Evolutionary conservation across 2,329 filamentous ascomycete genomes (phyloP), one percentile per base, ranked within the genome.

Genomic region (Paraphaeosphaeria sporulosa): DNA sequence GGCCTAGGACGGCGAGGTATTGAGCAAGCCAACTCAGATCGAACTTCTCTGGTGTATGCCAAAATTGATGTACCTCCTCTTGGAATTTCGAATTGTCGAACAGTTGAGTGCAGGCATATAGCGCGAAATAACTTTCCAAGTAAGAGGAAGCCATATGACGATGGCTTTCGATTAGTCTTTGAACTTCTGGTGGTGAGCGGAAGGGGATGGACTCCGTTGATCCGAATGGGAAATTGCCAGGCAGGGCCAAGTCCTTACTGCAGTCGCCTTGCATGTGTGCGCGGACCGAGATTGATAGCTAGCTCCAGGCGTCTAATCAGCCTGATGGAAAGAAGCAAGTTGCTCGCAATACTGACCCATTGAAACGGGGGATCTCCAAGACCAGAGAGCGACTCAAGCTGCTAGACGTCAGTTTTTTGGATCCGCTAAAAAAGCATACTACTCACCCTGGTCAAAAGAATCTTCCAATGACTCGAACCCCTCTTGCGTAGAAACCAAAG

Each of bases 161-260:
- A 42, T 51, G 62, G 19, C 6, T 49, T 13, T 59, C 32, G 21
- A 71, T 17, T 7, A 69, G 55, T 17, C 56, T 50, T 9, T 59
- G 52, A 3, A 69, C 55, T 25, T 49, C 47, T 1, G 57, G 40
- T 21, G 57, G 30, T 10, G 68, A 67, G 34, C 59, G 34, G n/a
- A 68, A 69, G 21, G 46, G 62, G n/a, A 48, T 40, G 19, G 65
- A 57, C 17, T 62, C 61, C 6, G 60, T 36, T 10, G 48, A 64
- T 8, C 69, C 69, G 40, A 71, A 66, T 0, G 67, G 66, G 34
- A 61, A 71, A 27, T 70, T 71, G 4, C 66, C 64, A 23, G 66
- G 64, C 17, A 71, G 53, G n/a, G 60, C 46, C 21, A 67, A 58
- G 38, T 69, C 69, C n/a, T 50, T 63, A n/a, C 55, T 55, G 44